Percentiles rank a stretch among this genome's conserved stretches.
These are phyloP conservation scores for Gracilaria gracilis DNA, from an alignment of 23 red algal species.

Conservation along the genomic window DNA sequence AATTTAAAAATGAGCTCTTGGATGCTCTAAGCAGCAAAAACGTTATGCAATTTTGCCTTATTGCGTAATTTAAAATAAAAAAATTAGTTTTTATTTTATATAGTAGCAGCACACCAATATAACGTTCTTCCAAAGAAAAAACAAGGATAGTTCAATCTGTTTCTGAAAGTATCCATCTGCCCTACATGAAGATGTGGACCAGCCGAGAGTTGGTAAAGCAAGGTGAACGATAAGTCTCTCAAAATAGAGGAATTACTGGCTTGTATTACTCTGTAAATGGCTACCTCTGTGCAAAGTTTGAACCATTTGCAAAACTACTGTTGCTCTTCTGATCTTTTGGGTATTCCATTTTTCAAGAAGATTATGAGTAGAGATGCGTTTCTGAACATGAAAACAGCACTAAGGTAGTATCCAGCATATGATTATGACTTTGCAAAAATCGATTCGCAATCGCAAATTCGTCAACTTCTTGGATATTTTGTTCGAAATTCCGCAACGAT, in stretches of 20 bases:
- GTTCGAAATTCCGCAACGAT: background rate
- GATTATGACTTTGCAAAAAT: background rate
- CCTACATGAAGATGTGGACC: background rate
- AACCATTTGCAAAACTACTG: slow-evolving; percentile 7
- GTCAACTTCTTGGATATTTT: slow-evolving; percentile 7
- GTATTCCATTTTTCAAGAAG: background rate
- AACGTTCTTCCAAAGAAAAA: background rate
- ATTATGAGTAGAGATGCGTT: background rate
- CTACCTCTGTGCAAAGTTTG: background rate
- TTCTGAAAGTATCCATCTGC: background rate
- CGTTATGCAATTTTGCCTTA: background rate
- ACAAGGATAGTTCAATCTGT: background rate
- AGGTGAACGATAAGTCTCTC: background rate
- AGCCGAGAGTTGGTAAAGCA: background rate
- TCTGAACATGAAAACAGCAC: background rate
- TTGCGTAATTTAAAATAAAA: background rate
- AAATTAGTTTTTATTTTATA: background rate
- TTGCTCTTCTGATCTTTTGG: no score
- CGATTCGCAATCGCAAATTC: background rate
- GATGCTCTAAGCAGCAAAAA: background rate
- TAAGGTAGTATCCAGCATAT: background rate
- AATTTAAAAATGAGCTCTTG: background rate
- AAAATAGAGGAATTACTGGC: slow-evolving; percentile 9
- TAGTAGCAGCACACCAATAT: background rate
- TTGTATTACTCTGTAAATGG: background rate